These are phyloP conservation scores for Loxodes magnus DNA, from an alignment of 73 alveolate species.

Conservation along the genomic window DNA sequence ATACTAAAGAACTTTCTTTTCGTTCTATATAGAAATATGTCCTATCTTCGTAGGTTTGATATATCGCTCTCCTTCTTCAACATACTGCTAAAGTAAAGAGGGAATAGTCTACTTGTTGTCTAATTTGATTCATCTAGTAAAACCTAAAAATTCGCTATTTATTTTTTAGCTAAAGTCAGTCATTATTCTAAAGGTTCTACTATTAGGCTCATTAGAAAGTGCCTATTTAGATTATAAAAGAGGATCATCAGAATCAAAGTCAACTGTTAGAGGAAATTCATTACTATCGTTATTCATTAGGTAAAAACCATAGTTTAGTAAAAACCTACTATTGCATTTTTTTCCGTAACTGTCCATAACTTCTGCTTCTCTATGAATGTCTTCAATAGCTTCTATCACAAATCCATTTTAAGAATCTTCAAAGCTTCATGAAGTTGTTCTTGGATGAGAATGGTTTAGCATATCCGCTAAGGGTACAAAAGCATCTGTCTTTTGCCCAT, in stretches of 20 bases:
- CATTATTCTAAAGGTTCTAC: constrained; percentile 39
- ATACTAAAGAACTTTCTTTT: constrained; percentile 42
- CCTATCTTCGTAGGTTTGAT: constrained; percentile 32
- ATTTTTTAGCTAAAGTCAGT: constrained; percentile 38
- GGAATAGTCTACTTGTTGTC: constrained; percentile 24
- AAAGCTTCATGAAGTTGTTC: constrained; percentile 86
- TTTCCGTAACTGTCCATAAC: constrained; percentile 91
- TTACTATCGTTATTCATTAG: constrained; percentile 82
- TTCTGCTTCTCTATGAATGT: constrained; percentile 65
- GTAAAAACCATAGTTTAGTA: constrained; percentile 87
- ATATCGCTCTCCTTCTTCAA: constrained; percentile 8
- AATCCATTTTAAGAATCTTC: constrained; percentile 75
- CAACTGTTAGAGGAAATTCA: constrained; percentile 66
- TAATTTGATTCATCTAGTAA: constrained; percentile 36
- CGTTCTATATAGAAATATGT: constrained; percentile 41
- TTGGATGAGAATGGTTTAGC: constrained; percentile 91
- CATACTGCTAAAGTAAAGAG: constrained; percentile 12
- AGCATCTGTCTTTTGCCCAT: constrained; percentile 87
- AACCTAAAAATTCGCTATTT: constrained; percentile 48
- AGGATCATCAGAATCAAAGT: constrained; percentile 53
- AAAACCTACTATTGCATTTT: constrained; percentile 85
- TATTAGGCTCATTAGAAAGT: constrained; percentile 28
- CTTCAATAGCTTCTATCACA: constrained; percentile 80
- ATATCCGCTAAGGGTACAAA: constrained; percentile 96
- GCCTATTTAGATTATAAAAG: constrained; percentile 39